A percentile compares a stretch with the other conserved stretches of the same genome.
Conservation (phyloP, 202 grass and related monocot species). For the Sporobolus alterniflorus region DNA sequence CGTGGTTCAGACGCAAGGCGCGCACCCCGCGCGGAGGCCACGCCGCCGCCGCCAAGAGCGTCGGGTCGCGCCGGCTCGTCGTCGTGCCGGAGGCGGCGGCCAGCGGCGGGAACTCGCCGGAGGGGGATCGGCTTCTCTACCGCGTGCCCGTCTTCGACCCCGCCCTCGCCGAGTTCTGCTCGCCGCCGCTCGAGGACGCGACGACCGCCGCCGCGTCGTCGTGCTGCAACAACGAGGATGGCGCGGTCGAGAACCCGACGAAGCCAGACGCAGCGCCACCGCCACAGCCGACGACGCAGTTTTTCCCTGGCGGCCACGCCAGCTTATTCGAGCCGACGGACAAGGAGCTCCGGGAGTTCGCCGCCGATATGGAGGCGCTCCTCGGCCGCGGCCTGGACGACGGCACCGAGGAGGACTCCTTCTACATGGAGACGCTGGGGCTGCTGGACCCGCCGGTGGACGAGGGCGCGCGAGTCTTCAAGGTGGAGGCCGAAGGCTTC, state of each 20-base stretch:
- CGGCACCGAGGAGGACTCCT: constrained; percentile 48
- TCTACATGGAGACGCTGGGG: constrained; percentile 77
- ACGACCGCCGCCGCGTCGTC: not conserved
- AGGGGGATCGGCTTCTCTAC: constrained; percentile 70
- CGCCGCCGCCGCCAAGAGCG: constrained; percentile 3
- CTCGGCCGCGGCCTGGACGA: constrained; percentile 60
- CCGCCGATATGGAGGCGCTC: constrained; percentile 90
- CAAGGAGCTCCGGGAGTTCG: constrained; percentile 81
- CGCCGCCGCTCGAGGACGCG: constrained; percentile 55
- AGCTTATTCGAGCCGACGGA: constrained; percentile 70
- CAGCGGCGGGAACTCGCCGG: constrained; percentile 18
- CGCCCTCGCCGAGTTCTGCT: constrained; percentile 71
- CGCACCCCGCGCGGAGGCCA: constrained; percentile 62
- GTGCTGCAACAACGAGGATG: constrained; percentile 31
- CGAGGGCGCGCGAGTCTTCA: constrained; percentile 30
- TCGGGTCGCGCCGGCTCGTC: constrained; percentile 35
- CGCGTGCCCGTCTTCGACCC: constrained; percentile 76
- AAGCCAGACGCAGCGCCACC: not conserved
- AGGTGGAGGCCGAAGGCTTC: constrained; percentile 53
- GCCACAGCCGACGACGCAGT: not conserved
- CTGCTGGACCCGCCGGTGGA: constrained; percentile 41
- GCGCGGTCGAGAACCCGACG: constrained; percentile 20
- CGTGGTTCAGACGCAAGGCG: constrained; percentile 92
- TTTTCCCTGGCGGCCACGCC: constrained; percentile 6
- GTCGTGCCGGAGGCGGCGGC: constrained; percentile 57